Percentiles rank a stretch among this genome's conserved stretches.
These are phyloP conservation scores for Linderniella brevidens DNA, from an alignment of 257 asterid species.

Conservation along the genomic window DNA sequence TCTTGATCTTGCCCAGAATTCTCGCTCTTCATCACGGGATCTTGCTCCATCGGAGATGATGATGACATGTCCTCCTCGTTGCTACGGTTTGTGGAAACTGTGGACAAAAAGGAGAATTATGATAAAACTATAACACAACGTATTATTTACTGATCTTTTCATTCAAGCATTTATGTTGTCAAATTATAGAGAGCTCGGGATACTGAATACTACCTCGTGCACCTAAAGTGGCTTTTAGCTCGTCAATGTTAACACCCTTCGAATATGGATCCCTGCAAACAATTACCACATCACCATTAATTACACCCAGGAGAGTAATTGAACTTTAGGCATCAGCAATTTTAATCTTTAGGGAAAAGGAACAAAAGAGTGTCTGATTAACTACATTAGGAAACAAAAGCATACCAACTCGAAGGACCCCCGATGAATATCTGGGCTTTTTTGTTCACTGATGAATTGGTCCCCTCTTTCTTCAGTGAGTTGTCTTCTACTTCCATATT, in stretches of 20 bases:
- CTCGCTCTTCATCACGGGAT: background rate
- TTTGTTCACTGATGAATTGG: conserved; percentile 19
- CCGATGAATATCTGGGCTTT: conserved; percentile 32
- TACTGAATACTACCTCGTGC: conserved; percentile 33
- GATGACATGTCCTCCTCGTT: too few relatives aligned
- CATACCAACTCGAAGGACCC: conserved; percentile 63
- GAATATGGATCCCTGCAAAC: conserved; percentile 64
- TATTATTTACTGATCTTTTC: too few relatives aligned
- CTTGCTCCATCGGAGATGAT: too few relatives aligned
- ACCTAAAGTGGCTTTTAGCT: conserved; percentile 62
- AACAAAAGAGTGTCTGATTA: background rate
- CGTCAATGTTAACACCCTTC: conserved; percentile 38
- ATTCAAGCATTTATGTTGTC: too few relatives aligned
- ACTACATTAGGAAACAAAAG: background rate
- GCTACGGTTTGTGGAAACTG: too few relatives aligned
- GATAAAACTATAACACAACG: too few relatives aligned
- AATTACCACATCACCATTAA: background rate
- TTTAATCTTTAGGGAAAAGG: background rate
- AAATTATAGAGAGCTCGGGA: background rate
- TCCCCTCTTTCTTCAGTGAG: conserved; percentile 25
- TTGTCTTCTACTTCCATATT: conserved; percentile 36
- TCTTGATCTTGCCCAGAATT: background rate
- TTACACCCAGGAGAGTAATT: background rate
- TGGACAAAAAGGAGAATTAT: too few relatives aligned
- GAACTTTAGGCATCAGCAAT: background rate